A percentile compares a stretch with the other conserved stretches of the same genome.
Conservation (phyloP, 495 filamentous ascomycete species). For the Geoglossum glabrum region DNA sequence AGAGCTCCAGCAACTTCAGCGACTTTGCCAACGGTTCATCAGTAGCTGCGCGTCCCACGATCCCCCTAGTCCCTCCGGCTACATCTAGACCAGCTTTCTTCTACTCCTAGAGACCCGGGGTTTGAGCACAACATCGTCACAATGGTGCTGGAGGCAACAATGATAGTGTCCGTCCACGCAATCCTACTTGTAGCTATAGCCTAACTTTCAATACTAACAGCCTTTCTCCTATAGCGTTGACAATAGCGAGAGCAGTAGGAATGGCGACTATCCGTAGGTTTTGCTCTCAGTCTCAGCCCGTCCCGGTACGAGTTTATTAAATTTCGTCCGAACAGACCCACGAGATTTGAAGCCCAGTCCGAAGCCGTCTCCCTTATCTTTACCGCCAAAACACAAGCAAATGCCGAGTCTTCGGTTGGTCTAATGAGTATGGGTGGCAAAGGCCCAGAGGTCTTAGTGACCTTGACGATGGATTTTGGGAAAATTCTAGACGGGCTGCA, state of each 20-base stretch:
- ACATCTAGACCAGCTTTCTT: not conserved
- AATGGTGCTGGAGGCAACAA: slow-evolving; percentile 54
- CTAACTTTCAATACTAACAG: not conserved
- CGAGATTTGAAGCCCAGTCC: slow-evolving; percentile 84
- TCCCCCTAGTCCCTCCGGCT: not conserved
- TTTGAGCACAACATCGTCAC: slow-evolving; percentile 19
- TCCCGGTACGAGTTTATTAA: not conserved
- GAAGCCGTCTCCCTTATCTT: slow-evolving; percentile 92
- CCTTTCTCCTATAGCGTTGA: slow-evolving; percentile 43
- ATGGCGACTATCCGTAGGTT: slow-evolving; percentile 75
- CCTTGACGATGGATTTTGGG: slow-evolving; percentile 83
- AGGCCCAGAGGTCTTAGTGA: slow-evolving; percentile 88
- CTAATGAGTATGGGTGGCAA: slow-evolving; percentile 98
- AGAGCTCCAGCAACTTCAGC: not conserved
- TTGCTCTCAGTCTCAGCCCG: not conserved
- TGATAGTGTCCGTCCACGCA: slow-evolving; percentile 41
- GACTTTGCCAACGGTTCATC: not conserved
- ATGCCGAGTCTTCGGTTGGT: slow-evolving; percentile 90
- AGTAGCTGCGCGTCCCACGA: not conserved
- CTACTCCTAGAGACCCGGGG: not conserved
- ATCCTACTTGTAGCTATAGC: not conserved
- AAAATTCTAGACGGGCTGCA: slow-evolving; percentile 88
- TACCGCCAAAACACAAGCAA: slow-evolving; percentile 77
- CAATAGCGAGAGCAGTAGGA: slow-evolving; percentile 94
- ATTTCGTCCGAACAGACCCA: slow-evolving; percentile 33